Percentiles rank a stretch among this genome's conserved stretches.
phyloP scores from a whole-genome alignment of 2,329 filamentous ascomycete genomes.

The Geosmithia putterillii region DNA sequence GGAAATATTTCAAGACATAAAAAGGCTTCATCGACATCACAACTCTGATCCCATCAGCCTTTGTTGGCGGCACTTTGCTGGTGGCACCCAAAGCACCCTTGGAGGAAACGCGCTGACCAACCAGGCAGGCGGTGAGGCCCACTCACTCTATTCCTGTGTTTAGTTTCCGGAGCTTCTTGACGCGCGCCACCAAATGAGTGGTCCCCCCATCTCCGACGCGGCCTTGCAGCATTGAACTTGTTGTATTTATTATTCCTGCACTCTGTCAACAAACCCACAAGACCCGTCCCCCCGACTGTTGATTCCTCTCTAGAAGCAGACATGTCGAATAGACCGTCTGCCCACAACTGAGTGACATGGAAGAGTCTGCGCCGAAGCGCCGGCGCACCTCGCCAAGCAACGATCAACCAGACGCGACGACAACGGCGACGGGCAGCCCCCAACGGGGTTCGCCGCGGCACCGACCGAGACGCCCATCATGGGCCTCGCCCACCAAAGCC shows the following conservation, averaged over 20 bases:
- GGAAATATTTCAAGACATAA: no score
- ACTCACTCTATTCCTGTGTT: no score
- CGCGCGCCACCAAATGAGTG: neutral
- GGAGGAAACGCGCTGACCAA: neutral
- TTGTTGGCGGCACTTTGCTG: neutral
- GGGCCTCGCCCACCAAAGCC: slow-evolving; percentile 54
- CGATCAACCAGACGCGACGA: slow-evolving; percentile 6
- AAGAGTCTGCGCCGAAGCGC: slow-evolving; percentile 49
- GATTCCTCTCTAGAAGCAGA: neutral
- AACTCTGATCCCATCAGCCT: neutral
- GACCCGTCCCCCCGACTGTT: no score
- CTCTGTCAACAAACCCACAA: no score
- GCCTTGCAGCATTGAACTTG: neutral
- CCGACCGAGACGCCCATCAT: slow-evolving; percentile 34
- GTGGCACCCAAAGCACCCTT: neutral
- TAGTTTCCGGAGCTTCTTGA: slow-evolving; percentile 1
- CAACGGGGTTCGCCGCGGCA: slow-evolving; percentile 7
- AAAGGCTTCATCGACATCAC: no score
- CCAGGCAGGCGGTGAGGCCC: slow-evolving; percentile 10
- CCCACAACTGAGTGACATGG: slow-evolving; percentile 18
- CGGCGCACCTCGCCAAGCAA: slow-evolving; percentile 43
- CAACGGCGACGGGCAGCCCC: neutral
- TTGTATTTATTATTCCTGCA: neutral
- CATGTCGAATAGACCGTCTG: neutral
- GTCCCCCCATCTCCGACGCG: neutral